Percentiles rank a stretch among this genome's conserved stretches.
These are phyloP conservation scores for Glycine tomentella DNA, from an alignment of 306 rosid genomes.

Conservation along the genomic window DNA sequence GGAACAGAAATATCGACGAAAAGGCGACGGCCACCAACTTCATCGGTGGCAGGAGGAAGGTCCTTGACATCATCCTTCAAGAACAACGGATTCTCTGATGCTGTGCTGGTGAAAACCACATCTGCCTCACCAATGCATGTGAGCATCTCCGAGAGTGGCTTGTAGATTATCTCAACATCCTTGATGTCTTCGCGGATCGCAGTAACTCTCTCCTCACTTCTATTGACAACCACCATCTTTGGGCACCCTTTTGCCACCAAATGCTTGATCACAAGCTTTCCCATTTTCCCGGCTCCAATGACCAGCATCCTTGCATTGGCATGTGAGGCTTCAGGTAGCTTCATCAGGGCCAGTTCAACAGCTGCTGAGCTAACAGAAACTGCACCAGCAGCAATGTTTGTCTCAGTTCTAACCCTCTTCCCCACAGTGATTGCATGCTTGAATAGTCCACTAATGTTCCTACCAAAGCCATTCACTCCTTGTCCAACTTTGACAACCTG, in stretches of 20 bases:
- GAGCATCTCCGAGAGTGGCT: constrained; percentile 85
- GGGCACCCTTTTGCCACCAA: constrained; percentile 92
- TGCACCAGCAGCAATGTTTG: constrained; percentile 97
- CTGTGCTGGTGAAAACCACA: constrained; percentile 91
- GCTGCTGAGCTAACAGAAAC: constrained; percentile 99
- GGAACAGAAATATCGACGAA: constrained; percentile 96
- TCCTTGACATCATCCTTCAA: constrained; percentile 75
- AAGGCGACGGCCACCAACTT: constrained; percentile 63
- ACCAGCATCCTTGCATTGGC: constrained; percentile 74
- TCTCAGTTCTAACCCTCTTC: constrained; percentile 94
- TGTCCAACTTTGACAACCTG: constrained; percentile 98
- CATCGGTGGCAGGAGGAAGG: constrained; percentile 69
- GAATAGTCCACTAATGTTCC: constrained; percentile 97
- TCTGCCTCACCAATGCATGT: constrained; percentile 77
- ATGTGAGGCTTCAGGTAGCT: constrained; percentile 83
- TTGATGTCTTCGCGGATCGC: constrained; percentile 73
- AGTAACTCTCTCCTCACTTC: constrained; percentile 86
- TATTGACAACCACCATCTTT: constrained; percentile 88
- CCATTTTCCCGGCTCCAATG: constrained; percentile 98
- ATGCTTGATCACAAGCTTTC: constrained; percentile 96
- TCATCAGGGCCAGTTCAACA: constrained; percentile 93
- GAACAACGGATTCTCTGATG: constrained; percentile 86
- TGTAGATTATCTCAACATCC: constrained; percentile 79
- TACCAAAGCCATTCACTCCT: constrained; percentile 95
- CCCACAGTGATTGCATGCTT: constrained; percentile 98